Evolutionary conservation across 139 green algal species (phyloP).

Genomic region (Diplosphaera chodatii): DNA sequence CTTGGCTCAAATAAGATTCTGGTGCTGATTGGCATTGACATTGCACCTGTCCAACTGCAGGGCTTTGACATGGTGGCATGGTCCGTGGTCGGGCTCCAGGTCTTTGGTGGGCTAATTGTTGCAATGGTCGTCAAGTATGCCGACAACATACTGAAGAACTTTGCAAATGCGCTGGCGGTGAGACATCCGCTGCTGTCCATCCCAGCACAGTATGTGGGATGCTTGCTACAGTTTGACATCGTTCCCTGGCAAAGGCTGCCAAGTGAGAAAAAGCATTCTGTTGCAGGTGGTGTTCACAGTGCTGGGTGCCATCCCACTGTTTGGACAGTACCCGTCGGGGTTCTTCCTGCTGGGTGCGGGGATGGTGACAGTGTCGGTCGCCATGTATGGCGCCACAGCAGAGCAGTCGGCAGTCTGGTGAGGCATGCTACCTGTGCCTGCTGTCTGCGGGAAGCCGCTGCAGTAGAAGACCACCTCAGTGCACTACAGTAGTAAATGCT

Average conservation of each 20-base stretch:
- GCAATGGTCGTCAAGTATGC: constrained; percentile 58
- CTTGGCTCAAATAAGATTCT: too few species aligned
- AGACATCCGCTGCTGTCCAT: neutral
- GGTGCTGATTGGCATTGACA: too few species aligned
- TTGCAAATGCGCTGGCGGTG: constrained; percentile 50
- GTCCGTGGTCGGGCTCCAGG: constrained; percentile 38
- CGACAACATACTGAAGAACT: constrained; percentile 60
- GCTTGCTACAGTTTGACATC: too few species aligned
- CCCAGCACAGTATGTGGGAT: too few species aligned
- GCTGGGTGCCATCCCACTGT: constrained; percentile 46
- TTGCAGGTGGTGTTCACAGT: constrained; percentile 42
- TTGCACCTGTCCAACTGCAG: too few species aligned
- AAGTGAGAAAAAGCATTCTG: too few species aligned
- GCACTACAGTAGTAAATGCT: too few species aligned
- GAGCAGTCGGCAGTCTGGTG: neutral
- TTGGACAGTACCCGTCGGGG: constrained; percentile 43
- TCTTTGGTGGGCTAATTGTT: constrained; percentile 51
- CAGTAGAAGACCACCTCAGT: too few species aligned
- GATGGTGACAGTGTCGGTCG: constrained; percentile 39
- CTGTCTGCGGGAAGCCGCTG: too few species aligned
- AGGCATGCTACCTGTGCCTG: too few species aligned
- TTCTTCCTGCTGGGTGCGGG: constrained; percentile 41
- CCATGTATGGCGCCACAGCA: constrained; percentile 40
- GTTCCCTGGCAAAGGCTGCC: too few species aligned
- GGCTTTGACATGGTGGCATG: constrained; percentile 38